Percentiles rank a stretch among this genome's conserved stretches.
phyloP scores from a whole-genome alignment of 1,139 yeast genomes.

The Magnusiomyces ingens region DNA sequence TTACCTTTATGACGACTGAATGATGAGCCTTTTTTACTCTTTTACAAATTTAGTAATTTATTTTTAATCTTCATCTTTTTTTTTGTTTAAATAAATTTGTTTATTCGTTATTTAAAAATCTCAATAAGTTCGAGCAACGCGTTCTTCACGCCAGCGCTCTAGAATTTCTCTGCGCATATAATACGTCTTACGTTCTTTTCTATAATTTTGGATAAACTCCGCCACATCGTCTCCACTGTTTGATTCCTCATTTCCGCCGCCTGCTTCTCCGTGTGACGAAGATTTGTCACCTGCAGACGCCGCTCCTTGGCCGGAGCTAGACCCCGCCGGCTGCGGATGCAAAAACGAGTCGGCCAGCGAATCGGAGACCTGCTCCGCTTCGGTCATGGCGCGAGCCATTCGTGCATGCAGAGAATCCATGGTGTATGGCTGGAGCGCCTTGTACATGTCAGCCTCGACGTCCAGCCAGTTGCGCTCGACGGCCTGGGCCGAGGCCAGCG shows the following conservation, averaged over 20 bases:
- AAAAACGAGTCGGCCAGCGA: constrained; percentile 32
- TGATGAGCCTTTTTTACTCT: too few relatives aligned
- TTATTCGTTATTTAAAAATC: too few relatives aligned
- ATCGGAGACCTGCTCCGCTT: constrained; percentile 33
- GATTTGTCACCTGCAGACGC: background rate
- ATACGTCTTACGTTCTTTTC: constrained; percentile 41
- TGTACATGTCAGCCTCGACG: constrained; percentile 37
- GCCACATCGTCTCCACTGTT: constrained; percentile 21
- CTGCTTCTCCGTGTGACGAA: background rate
- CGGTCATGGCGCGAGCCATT: constrained; percentile 29
- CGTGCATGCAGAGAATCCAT: constrained; percentile 29
- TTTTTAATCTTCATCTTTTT: too few relatives aligned
- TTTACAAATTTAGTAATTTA: too few relatives aligned
- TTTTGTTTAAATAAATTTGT: too few relatives aligned
- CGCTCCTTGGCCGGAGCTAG: constrained; percentile 13
- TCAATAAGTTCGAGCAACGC: constrained; percentile 40
- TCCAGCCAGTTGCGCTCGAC: constrained; percentile 26
- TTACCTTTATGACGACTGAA: too few relatives aligned
- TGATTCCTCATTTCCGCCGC: background rate
- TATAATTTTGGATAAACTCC: constrained; percentile 42
- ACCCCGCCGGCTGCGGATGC: constrained; percentile 11
- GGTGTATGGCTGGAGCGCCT: constrained; percentile 34
- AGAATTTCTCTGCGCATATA: constrained; percentile 54
- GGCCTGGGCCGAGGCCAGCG: constrained; percentile 8
- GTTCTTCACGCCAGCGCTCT: constrained; percentile 57